Evolutionary conservation across 2,329 filamentous ascomycete genomes (phyloP).

Genomic region (Neurospora sp.): DNA sequence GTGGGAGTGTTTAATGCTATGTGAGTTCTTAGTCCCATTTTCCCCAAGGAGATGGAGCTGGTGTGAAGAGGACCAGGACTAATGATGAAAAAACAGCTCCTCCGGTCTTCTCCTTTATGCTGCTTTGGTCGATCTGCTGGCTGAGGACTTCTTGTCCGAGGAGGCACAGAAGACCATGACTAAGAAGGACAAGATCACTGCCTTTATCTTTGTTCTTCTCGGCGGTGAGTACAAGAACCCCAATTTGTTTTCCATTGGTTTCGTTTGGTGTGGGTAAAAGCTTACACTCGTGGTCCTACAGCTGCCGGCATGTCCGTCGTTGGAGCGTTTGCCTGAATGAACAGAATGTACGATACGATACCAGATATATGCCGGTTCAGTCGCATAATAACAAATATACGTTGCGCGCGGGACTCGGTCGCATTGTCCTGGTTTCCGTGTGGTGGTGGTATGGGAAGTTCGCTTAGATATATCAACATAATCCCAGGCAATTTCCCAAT

Average conservation of each 20-base stretch:
- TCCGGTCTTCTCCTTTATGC: slow-evolving; percentile 52
- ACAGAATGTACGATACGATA: neutral
- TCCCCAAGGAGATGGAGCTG: neutral
- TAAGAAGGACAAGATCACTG: slow-evolving; percentile 41
- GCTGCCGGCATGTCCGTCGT: slow-evolving; percentile 25
- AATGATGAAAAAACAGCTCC: slow-evolving; percentile 30
- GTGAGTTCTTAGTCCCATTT: slow-evolving; percentile 25
- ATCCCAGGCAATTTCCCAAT: neutral
- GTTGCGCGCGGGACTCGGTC: neutral
- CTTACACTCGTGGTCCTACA: slow-evolving; percentile 3
- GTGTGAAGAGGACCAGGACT: neutral
- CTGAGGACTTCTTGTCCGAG: slow-evolving; percentile 55
- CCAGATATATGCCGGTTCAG: neutral
- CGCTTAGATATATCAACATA: neutral
- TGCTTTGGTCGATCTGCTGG: slow-evolving; percentile 52
- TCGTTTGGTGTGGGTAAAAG: neutral
- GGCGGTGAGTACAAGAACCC: slow-evolving; percentile 33
- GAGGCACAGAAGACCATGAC: slow-evolving; percentile 40
- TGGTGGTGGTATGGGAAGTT: neutral
- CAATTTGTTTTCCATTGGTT: neutral
- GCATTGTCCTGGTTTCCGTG: neutral
- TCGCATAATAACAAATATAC: neutral
- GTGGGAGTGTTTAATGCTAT: slow-evolving; percentile 58
- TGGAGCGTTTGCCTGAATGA: slow-evolving; percentile 23
- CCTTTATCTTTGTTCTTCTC: slow-evolving; percentile 40